Evolutionary conservation across 495 filamentous ascomycete species (phyloP).

Genomic region (Xylaria scruposa): DNA sequence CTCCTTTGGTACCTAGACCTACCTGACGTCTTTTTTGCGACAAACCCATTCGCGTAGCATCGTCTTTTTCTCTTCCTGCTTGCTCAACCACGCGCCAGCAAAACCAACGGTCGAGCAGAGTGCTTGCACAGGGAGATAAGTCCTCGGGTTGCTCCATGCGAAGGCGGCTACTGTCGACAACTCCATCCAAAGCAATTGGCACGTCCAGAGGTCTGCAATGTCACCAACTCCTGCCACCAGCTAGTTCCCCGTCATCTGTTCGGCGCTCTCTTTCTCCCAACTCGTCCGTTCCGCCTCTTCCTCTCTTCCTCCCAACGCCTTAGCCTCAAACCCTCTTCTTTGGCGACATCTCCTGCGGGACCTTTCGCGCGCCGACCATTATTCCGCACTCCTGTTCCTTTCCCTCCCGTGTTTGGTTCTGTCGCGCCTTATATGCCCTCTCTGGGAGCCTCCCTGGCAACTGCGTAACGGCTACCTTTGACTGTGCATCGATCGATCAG

Average conservation of each 20-base stretch:
- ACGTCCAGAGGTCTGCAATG: constrained; percentile 35
- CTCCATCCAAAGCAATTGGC: constrained; percentile 36
- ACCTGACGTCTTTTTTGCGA: constrained; percentile 32
- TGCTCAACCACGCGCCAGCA: constrained; percentile 29
- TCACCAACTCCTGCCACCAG: constrained; percentile 33
- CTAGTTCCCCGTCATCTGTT: constrained; percentile 35
- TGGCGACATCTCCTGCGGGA: neutral
- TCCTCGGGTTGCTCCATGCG: neutral
- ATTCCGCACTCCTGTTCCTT: neutral
- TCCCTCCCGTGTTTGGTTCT: neutral
- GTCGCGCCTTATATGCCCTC: constrained; percentile 23
- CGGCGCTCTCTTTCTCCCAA: constrained; percentile 23
- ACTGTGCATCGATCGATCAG: constrained; percentile 20
- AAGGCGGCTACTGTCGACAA: constrained; percentile 19
- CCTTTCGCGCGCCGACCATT: neutral
- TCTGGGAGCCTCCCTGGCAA: constrained; percentile 18
- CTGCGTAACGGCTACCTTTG: constrained; percentile 20
- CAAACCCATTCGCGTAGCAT: constrained; percentile 30
- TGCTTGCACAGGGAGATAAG: neutral
- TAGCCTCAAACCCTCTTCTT: constrained; percentile 14
- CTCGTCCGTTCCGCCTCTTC: neutral
- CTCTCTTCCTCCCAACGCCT: constrained; percentile 12
- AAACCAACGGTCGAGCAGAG: constrained; percentile 7
- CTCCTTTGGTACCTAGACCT: constrained; percentile 22
- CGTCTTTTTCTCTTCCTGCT: constrained; percentile 21